These are phyloP conservation scores for Rhodotorula sp. DNA, from an alignment of 1,284 basidiomycete genomes.

Conservation along the genomic window DNA sequence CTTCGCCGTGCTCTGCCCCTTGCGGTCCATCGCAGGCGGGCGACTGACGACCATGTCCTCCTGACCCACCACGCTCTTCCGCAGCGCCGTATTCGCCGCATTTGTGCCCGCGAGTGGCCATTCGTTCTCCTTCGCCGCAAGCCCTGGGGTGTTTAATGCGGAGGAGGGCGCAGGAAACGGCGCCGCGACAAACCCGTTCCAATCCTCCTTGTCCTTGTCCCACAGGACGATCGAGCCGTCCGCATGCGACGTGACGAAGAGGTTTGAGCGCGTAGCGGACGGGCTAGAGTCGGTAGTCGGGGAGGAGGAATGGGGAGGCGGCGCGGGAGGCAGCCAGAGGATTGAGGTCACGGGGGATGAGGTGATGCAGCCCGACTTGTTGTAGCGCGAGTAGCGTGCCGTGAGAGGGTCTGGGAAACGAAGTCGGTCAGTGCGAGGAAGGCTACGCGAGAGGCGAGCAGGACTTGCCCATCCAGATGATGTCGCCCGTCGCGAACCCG, in stretches of 20 bases:
- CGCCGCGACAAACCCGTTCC: constrained; percentile 23
- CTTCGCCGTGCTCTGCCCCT: constrained; percentile 62
- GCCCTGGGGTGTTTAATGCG: background rate
- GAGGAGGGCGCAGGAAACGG: background rate
- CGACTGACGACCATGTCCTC: constrained; percentile 71
- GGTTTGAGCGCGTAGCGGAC: constrained; percentile 49
- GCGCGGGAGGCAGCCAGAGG: constrained; percentile 69
- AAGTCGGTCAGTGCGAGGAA: background rate
- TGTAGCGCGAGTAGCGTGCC: constrained; percentile 82
- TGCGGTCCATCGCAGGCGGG: constrained; percentile 60
- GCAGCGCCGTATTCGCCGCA: background rate
- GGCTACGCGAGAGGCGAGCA: constrained; percentile 37
- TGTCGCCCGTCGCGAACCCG: constrained; percentile 88
- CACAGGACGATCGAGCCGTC: constrained; percentile 86
- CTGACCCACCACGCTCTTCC: constrained; percentile 7
- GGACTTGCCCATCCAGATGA: constrained; percentile 78
- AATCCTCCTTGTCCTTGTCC: constrained; percentile 83
- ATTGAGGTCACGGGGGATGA: constrained; percentile 78
- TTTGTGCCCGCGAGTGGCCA: constrained; percentile 7
- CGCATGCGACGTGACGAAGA: constrained; percentile 87
- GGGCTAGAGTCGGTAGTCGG: background rate
- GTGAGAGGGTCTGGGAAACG: constrained; percentile 70
- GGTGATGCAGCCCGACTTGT: constrained; percentile 84
- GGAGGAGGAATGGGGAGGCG: constrained; percentile 53
- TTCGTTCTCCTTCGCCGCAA: constrained; percentile 18